Evolutionary conservation across 768 basidiomycete genomes (phyloP), one percentile per base, ranked within the genome.

Genomic region (Sarcodon aspratus): DNA sequence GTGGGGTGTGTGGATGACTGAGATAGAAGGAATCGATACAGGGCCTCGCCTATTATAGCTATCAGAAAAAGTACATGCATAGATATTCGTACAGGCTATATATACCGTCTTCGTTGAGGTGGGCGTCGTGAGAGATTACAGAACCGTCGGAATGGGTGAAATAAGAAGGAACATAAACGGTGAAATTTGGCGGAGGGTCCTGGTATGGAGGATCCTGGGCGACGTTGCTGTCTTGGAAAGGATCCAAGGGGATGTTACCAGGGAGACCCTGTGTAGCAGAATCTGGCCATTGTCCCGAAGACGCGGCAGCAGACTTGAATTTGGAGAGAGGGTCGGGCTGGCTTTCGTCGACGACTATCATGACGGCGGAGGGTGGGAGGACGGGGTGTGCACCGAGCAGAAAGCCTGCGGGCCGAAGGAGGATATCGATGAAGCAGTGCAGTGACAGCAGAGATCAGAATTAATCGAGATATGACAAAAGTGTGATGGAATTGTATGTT

Each of bases 21-120:
- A 4, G 70, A 69, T 18, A 85, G 73, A 13, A 90, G 65, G 62
- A 86, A 90, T 49, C 83, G 76, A 60, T 84, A 86, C 18, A 88
- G 70, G 0, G 80, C 79, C 56, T 83, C 82, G 42, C 82, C 82
- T 82, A 50, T 17, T 47, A 7, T 42, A 33, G 15, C 47, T 42
- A 46, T 49, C n/a, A 48, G 37, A 27, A 17, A 13, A 33, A 13
- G 8, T 33, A 12, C n/a, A 46, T 33, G 32, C 47, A 44, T 18
- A 12, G 35, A 34, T 49, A 55, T 40, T 36, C 17, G n/a, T 57
- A 46, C 40, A 50, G 15, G 12, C 3, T 33, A 15, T 48, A 59
- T 67, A 33, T 48, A 69, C 82, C 82, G 54, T 85, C 82, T 45
- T 72, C 63, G 50, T 85, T 85, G 43, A 85, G 61, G 57, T 84